Evolutionary conservation across 2,329 filamentous ascomycete genomes (phyloP).

Genomic region (Diaporthe velutina): DNA sequence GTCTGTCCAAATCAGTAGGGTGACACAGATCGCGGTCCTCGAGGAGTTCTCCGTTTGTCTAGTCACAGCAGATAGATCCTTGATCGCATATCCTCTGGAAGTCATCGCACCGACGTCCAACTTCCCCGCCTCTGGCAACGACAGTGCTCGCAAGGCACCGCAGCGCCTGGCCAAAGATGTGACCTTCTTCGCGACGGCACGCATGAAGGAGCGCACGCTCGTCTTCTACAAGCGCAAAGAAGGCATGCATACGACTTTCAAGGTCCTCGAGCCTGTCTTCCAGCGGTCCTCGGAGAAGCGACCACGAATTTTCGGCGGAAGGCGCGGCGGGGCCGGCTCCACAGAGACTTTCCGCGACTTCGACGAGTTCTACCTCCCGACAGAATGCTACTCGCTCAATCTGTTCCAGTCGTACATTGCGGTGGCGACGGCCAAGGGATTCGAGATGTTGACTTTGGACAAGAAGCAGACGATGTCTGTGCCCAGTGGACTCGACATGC

Average conservation of each 20-base stretch:
- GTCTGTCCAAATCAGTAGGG: slow-evolving; percentile 81
- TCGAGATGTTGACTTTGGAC: slow-evolving; percentile 96
- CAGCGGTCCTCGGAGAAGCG: slow-evolving; percentile 92
- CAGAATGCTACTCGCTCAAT: slow-evolving; percentile 94
- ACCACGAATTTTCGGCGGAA: slow-evolving; percentile 73
- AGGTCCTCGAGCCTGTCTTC: slow-evolving; percentile 94
- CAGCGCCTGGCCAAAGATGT: slow-evolving; percentile 95
- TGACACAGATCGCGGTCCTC: slow-evolving; percentile 93
- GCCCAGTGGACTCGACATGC: slow-evolving; percentile 80
- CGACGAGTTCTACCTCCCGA: slow-evolving; percentile 98
- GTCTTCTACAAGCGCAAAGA: slow-evolving; percentile 99
- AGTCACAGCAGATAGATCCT: slow-evolving; percentile 88
- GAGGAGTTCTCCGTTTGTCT: slow-evolving; percentile 96
- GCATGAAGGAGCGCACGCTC: slow-evolving; percentile 96
- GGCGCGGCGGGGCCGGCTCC: slow-evolving; percentile 72
- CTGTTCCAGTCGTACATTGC: slow-evolving; percentile 96
- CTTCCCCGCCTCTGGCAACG: slow-evolving; percentile 72
- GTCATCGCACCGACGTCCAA: slow-evolving; percentile 77
- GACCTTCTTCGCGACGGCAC: slow-evolving; percentile 94
- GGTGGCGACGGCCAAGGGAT: slow-evolving; percentile 89
- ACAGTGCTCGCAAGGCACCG: slow-evolving; percentile 86
- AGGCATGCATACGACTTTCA: slow-evolving; percentile 92
- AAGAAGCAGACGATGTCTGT: slow-evolving; percentile 97
- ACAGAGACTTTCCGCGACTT: slow-evolving; percentile 98
- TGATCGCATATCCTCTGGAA: slow-evolving; percentile 95